Evolutionary conservation across 2,329 filamentous ascomycete species (phyloP).

Genomic region (Colletotrichum navitas): DNA sequence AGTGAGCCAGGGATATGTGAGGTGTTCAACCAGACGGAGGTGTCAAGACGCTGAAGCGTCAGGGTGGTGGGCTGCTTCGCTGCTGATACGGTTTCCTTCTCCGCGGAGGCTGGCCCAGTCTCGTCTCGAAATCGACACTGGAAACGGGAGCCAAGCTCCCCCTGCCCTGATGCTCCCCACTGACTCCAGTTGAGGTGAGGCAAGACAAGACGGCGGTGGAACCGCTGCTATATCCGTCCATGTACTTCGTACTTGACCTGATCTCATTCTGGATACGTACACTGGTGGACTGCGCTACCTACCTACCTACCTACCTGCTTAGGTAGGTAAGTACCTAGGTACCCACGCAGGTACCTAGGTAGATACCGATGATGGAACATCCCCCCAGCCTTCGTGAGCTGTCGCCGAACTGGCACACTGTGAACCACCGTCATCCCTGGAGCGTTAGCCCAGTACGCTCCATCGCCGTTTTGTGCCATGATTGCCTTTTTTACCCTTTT

Average conservation of each 20-base stretch:
- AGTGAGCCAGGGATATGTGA: no score
- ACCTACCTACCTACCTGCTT: no score
- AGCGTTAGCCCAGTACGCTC: conserved; percentile 19
- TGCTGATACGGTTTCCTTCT: conserved; percentile 19
- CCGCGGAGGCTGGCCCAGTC: conserved; percentile 1
- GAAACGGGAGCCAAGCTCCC: neutral
- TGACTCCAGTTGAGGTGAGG: no score
- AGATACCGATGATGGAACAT: conserved; percentile 9
- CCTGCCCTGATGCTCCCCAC: neutral
- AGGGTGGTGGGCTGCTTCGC: neutral
- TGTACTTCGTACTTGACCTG: no score
- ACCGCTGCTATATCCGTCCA: neutral
- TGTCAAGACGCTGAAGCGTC: conserved; percentile 11
- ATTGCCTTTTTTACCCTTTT: conserved; percentile 8
- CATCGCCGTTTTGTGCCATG: conserved; percentile 20
- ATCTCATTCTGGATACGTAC: no score
- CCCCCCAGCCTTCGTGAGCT: conserved; percentile 11
- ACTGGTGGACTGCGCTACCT: no score
- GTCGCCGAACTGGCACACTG: conserved; percentile 27
- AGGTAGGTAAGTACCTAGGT: no score
- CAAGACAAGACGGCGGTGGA: conserved; percentile 1
- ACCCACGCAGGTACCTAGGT: no score
- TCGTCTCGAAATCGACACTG: conserved; percentile 16
- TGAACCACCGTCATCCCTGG: conserved; percentile 35
- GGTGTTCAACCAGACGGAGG: neutral